Conservation (phyloP, 495 filamentous ascomycete species). For the Lasiosphaeria hispida region DNA sequence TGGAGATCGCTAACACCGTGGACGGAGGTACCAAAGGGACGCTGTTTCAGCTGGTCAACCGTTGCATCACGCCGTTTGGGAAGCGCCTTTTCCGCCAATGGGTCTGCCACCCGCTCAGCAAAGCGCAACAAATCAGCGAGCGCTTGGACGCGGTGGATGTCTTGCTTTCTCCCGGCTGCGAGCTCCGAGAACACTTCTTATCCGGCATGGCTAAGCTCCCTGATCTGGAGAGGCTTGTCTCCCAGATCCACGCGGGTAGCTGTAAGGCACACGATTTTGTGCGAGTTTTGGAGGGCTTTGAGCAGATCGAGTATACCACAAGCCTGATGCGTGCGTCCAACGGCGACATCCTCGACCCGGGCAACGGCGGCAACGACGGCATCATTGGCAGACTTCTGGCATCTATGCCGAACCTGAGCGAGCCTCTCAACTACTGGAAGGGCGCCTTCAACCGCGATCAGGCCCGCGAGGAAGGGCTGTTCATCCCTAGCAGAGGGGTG, state of each 20-base stretch:
- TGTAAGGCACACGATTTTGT: conserved; percentile 91
- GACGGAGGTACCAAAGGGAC: conserved; percentile 84
- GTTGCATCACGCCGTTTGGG: conserved; percentile 94
- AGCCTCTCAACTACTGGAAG: conserved; percentile 80
- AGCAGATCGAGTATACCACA: conserved; percentile 93
- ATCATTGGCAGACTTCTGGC: conserved; percentile 80
- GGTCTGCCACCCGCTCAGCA: conserved; percentile 93
- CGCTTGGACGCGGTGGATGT: conserved; percentile 91
- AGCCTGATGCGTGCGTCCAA: conserved; percentile 67
- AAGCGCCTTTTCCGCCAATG: conserved; percentile 96
- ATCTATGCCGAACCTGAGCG: conserved; percentile 78
- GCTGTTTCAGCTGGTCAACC: conserved; percentile 84
- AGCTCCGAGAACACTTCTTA: conserved; percentile 79
- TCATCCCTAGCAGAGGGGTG: conserved; percentile 84
- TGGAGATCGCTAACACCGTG: conserved; percentile 91
- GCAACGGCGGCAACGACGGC: conserved; percentile 68
- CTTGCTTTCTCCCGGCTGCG: conserved; percentile 78
- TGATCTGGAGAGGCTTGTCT: conserved; percentile 91
- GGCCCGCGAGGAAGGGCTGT: conserved; percentile 65
- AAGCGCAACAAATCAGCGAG: conserved; percentile 83
- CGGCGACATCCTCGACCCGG: too few relatives aligned
- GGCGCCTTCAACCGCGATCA: conserved; percentile 84
- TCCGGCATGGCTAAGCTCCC: conserved; percentile 84
- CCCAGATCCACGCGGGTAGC: conserved; percentile 84
- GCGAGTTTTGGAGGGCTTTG: conserved; percentile 89